Evolutionary conservation across 1,284 basidiomycete species (phyloP).

Genomic region (Cutaneotrichosporon dermatis): DNA sequence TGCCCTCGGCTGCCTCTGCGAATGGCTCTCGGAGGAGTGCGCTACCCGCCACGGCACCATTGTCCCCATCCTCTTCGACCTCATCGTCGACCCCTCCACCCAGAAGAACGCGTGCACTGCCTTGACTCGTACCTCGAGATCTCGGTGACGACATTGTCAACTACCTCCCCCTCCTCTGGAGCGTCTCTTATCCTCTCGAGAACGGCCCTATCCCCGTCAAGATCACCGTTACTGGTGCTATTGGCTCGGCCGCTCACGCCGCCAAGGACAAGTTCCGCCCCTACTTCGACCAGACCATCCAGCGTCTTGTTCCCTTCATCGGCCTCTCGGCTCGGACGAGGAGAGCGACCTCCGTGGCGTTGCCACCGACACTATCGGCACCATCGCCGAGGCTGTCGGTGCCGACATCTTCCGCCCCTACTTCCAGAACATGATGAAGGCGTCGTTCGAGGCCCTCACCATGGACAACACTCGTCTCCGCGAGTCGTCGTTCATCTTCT

Average conservation of each 20-base stretch:
- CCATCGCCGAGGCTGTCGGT: constrained; percentile 95
- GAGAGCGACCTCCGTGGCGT: constrained; percentile 88
- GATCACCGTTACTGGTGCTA: constrained; percentile 94
- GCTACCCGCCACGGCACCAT: constrained; percentile 76
- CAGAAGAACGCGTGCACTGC: constrained; percentile 95
- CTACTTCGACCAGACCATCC: constrained; percentile 93
- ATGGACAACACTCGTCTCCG: constrained; percentile 79
- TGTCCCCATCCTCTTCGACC: constrained; percentile 83
- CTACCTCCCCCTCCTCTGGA: constrained; percentile 95
- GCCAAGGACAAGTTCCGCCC: constrained; percentile 87
- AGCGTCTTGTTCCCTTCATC: constrained; percentile 78
- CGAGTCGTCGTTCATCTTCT: constrained; percentile 98
- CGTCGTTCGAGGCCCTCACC: constrained; percentile 85
- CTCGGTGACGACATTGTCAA: constrained; percentile 77
- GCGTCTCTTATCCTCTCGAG: constrained; percentile 82
- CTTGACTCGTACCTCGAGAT: constrained; percentile 97
- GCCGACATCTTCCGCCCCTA: constrained; percentile 91
- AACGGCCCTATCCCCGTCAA: constrained; percentile 82
- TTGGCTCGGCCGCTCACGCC: constrained; percentile 97
- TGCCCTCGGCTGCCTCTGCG: constrained; percentile 92
- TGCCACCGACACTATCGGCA: constrained; percentile 96
- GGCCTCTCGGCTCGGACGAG: constrained; percentile 69
- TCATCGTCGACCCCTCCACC: constrained; percentile 81
- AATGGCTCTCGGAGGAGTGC: constrained; percentile 96
- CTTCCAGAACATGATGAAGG: constrained; percentile 92